Conservation (phyloP, 1,139 yeast genomes). For the Diutina mesorugosa region DNA sequence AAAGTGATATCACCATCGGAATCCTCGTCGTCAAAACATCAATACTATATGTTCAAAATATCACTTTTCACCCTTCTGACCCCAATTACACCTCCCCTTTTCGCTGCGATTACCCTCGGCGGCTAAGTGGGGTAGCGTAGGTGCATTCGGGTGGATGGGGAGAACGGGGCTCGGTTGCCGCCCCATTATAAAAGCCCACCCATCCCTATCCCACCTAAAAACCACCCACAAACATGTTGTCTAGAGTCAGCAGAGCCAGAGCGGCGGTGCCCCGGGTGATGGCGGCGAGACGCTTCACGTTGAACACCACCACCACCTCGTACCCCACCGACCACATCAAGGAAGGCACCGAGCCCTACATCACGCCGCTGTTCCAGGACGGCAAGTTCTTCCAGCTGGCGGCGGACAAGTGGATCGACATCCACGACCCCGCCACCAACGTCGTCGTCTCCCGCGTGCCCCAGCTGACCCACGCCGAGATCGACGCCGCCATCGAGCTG, state of each 20-base stretch:
- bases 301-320: constrained; percentile 18
- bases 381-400: constrained; percentile 46
- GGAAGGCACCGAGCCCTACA: constrained; percentile 27
- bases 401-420: constrained; percentile 52
- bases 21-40: no score
- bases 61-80: not conserved
- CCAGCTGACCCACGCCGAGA: constrained; percentile 55
- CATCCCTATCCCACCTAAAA: not conserved
- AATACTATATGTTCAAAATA: no score
- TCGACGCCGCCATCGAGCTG: constrained; percentile 53
- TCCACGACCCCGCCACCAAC: constrained; percentile 71
- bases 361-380: constrained; percentile 46
- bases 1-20: no score
- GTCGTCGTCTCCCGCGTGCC: constrained; percentile 57
- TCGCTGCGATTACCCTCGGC: not conserved
- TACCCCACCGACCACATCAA: constrained; percentile 38
- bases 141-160: not conserved
- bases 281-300: constrained; percentile 8
- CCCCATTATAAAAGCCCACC: not conserved
- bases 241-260: constrained; percentile 2
- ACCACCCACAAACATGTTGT: not conserved
- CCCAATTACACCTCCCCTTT: not conserved
- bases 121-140: not conserved
- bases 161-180: not conserved
- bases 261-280: constrained; percentile 4